phyloP scores from a whole-genome alignment of 1,284 basidiomycete genomes.

The Schizophyllum amplum region DNA sequence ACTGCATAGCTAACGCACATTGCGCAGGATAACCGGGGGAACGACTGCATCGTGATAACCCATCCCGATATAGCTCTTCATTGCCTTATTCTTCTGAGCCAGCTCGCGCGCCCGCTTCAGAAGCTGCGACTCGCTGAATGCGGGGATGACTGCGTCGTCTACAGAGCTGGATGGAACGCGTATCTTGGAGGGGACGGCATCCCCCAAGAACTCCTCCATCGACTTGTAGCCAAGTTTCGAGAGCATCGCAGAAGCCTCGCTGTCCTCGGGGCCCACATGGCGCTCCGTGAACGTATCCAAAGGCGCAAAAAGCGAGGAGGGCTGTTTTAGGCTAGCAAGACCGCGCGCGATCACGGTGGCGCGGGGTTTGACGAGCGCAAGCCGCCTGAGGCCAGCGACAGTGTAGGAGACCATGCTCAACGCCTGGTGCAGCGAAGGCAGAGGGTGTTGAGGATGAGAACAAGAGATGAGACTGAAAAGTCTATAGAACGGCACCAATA shows the following conservation, averaged over 20 bases:
- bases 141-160: slow-evolving; percentile 60
- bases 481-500: not conserved
- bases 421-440: not conserved
- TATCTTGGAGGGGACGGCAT: slow-evolving; percentile 75
- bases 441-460: not conserved
- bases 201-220: slow-evolving; percentile 80
- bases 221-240: slow-evolving; percentile 71
- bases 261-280: slow-evolving; percentile 83
- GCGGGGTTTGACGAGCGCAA: not conserved
- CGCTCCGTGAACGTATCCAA: slow-evolving; percentile 85
- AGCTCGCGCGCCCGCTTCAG: slow-evolving; percentile 70
- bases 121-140: slow-evolving; percentile 85
- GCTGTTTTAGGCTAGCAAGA: slow-evolving; percentile 52
- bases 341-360: not conserved
- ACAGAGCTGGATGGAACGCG: slow-evolving; percentile 58
- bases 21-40: slow-evolving; percentile 88
- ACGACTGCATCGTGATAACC: slow-evolving; percentile 95
- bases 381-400: not conserved
- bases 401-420: not conserved
- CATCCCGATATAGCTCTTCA: slow-evolving; percentile 96
- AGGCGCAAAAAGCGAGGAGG: slow-evolving; percentile 62
- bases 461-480: not conserved
- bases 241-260: slow-evolving; percentile 76
- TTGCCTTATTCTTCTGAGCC: slow-evolving; percentile 71
- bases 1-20: slow-evolving; percentile 41